These are phyloP conservation scores for Rhododendron ovatum DNA, from an alignment of 148 eudicot species.

Conservation along the genomic window DNA sequence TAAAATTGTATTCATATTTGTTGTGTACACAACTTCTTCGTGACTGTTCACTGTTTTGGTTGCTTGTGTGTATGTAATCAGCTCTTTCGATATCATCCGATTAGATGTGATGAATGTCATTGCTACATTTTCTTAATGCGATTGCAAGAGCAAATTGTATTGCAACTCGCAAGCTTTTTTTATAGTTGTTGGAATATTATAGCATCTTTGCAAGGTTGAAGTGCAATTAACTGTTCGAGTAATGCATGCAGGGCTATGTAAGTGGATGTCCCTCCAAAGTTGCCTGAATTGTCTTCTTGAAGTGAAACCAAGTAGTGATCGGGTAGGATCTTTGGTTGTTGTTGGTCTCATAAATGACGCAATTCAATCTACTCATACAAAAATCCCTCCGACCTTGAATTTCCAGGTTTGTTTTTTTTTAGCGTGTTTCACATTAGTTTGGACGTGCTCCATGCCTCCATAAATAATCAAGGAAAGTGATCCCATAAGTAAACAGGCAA, in stretches of 20 bases:
- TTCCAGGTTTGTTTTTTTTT: conserved; percentile 51
- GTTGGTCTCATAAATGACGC: conserved; percentile 52
- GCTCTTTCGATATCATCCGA: background rate
- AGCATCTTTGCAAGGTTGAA: background rate
- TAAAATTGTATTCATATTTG: background rate
- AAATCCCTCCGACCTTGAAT: conserved; percentile 42
- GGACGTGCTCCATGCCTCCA: background rate
- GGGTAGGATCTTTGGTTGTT: conserved; percentile 72
- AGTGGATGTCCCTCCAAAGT: conserved; percentile 53
- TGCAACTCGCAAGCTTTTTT: background rate
- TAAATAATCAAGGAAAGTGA: background rate
- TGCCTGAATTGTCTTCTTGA: conserved; percentile 47
- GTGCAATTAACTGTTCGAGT: background rate
- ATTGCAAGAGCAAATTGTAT: conserved; percentile 1
- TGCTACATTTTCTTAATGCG: background rate
- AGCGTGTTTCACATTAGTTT: background rate
- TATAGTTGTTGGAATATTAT: background rate
- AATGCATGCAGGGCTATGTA: conserved; percentile 38
- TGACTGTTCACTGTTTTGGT: background rate
- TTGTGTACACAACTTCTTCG: background rate
- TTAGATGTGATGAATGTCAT: background rate
- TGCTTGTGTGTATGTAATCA: background rate
- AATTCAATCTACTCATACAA: conserved; percentile 27
- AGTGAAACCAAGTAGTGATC: conserved; percentile 50
- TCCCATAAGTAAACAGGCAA: background rate